Evolutionary conservation across 2,329 filamentous ascomycete species (phyloP).

Genomic region (Lizonia empirigonia): DNA sequence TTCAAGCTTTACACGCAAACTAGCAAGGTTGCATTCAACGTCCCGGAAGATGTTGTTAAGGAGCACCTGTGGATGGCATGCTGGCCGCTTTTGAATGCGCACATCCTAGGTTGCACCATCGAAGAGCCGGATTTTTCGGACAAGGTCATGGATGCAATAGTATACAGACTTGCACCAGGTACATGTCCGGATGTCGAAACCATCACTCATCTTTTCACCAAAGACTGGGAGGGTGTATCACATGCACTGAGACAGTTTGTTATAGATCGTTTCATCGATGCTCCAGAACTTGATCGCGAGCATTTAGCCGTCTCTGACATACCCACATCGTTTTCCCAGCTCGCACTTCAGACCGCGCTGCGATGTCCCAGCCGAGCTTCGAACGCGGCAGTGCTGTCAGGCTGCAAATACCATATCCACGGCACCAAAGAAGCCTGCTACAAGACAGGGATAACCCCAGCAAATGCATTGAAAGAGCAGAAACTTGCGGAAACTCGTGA

Average conservation of each 20-base stretch:
- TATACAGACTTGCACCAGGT: neutral
- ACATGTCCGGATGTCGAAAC: neutral
- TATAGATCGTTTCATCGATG: neutral
- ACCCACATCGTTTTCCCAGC: neutral
- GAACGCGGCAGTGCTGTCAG: neutral
- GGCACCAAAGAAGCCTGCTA: neutral
- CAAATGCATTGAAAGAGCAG: neutral
- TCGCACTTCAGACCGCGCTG: neutral
- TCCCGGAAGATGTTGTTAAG: neutral
- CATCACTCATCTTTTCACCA: neutral
- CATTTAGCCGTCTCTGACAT: neutral
- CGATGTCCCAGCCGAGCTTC: neutral
- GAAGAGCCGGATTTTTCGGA: neutral
- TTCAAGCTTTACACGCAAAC: neutral
- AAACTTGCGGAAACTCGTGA: neutral
- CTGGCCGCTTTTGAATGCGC: constrained; percentile 4
- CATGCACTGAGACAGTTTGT: neutral
- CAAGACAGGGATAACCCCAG: neutral
- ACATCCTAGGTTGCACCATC: neutral
- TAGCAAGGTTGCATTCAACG: neutral
- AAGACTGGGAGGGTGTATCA: neutral
- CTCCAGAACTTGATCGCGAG: neutral
- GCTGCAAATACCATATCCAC: neutral
- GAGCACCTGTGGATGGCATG: neutral
- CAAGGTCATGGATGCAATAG: neutral